These are phyloP conservation scores for Ustilago nuda DNA, from an alignment of 1,284 basidiomycete species.

Conservation along the genomic window DNA sequence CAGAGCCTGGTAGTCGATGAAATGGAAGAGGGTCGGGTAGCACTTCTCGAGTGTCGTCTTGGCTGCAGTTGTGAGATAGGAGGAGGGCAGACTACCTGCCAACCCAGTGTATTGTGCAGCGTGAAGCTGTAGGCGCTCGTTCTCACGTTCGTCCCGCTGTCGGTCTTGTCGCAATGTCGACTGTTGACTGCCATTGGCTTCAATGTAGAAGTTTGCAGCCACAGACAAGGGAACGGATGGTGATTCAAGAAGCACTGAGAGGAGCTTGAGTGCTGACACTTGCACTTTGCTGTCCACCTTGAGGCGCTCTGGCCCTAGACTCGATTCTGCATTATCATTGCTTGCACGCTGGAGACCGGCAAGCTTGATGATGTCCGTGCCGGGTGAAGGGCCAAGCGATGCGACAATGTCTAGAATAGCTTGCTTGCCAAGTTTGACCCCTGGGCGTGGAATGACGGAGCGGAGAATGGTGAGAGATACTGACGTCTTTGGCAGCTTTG, in stretches of 20 bases:
- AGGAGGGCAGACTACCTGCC: conserved; percentile 38
- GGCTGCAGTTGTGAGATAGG: conserved; percentile 45
- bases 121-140: conserved; percentile 29
- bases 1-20: conserved; percentile 50
- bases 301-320: conserved; percentile 28
- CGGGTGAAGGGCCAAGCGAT: conserved; percentile 34
- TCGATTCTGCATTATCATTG: conserved; percentile 10
- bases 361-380: conserved; percentile 26
- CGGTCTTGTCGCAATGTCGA: conserved; percentile 12
- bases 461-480: conserved; percentile 36
- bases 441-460: conserved; percentile 32
- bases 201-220: conserved; percentile 36
- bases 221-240: conserved; percentile 35
- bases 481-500: conserved; percentile 35
- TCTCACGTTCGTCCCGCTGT: conserved; percentile 23
- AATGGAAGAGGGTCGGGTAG: conserved; percentile 59
- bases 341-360: conserved; percentile 28
- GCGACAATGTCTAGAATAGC: conserved; percentile 39
- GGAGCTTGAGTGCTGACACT: conserved; percentile 42
- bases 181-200: not conserved
- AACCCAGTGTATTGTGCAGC: conserved; percentile 32
- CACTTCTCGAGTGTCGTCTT: conserved; percentile 36
- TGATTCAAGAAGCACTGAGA: conserved; percentile 44
- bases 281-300: conserved; percentile 51
- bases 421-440: conserved; percentile 34